These are phyloP conservation scores for Ceratopteris richardii DNA, from an alignment of 75 land plant genomes.

Conservation along the genomic window DNA sequence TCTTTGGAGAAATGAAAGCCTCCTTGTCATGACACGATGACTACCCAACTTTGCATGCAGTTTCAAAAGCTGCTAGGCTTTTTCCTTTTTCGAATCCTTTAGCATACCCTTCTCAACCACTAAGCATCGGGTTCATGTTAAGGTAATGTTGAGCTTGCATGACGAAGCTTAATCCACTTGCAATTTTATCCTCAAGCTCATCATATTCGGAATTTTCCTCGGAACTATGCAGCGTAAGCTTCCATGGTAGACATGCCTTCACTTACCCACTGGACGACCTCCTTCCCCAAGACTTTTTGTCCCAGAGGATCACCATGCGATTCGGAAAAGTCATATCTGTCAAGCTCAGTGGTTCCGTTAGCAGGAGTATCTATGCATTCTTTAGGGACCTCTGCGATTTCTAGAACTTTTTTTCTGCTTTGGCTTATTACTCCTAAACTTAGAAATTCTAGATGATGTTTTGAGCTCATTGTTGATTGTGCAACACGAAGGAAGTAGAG, in stretches of 20 bases:
- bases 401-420: no score
- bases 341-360: not conserved
- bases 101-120: conserved; percentile 33
- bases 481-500: no score
- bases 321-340: not conserved
- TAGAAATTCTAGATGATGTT: no score
- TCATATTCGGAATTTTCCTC: conserved; percentile 29
- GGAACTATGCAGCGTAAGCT: conserved; percentile 32
- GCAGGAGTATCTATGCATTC: no score
- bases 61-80: conserved; percentile 77
- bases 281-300: conserved; percentile 52
- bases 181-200: conserved; percentile 39
- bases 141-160: conserved; percentile 66
- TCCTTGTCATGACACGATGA: conserved; percentile 46
- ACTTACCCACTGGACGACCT: conserved; percentile 60
- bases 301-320: conserved; percentile 68
- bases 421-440: no score
- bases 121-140: conserved; percentile 57
- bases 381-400: no score
- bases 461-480: no score
- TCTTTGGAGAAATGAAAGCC: no score
- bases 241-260: conserved; percentile 72
- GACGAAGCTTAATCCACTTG: conserved; percentile 43
- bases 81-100: conserved; percentile 47
- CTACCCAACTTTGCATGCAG: conserved; percentile 53